Conservation (phyloP, 768 basidiomycete species). For the Lactifluus pinguis region DNA sequence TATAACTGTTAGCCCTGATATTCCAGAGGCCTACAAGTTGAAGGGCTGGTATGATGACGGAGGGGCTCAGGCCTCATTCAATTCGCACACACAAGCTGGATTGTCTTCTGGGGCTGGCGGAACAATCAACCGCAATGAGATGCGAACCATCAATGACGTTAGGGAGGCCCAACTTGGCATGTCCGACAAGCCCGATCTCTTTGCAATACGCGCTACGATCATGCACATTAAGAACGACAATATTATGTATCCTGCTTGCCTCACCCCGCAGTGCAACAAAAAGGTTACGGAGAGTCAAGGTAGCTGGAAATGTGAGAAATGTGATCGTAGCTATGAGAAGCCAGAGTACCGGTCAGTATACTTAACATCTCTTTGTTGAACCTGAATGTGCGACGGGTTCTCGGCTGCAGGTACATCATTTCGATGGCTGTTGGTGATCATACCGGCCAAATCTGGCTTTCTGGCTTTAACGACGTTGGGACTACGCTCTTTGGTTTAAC, state of each 20-base stretch:
- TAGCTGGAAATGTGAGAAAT: slow-evolving; percentile 93
- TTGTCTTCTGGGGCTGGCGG: slow-evolving; percentile 30
- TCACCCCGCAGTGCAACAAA: slow-evolving; percentile 72
- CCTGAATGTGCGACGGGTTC: slow-evolving; percentile 1
- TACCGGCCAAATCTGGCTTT: slow-evolving; percentile 85
- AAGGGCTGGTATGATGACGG: slow-evolving; percentile 87
- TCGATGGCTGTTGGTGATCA: slow-evolving; percentile 83
- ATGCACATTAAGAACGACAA: slow-evolving; percentile 81
- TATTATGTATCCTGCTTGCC: slow-evolving; percentile 85
- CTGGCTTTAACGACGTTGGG: slow-evolving; percentile 92
- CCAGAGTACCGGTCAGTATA: slow-evolving; percentile 72
- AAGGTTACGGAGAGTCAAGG: slow-evolving; percentile 67
- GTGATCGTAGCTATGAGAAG: slow-evolving; percentile 54
- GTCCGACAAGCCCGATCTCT: slow-evolving; percentile 72
- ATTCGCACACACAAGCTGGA: slow-evolving; percentile 51
- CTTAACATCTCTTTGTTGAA: not conserved
- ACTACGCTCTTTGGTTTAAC: slow-evolving; percentile 62
- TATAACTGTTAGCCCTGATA: slow-evolving; percentile 83
- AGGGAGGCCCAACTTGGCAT: slow-evolving; percentile 69
- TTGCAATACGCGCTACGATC: slow-evolving; percentile 73
- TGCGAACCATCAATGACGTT: slow-evolving; percentile 66
- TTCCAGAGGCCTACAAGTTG: slow-evolving; percentile 77
- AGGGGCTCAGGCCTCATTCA: slow-evolving; percentile 58
- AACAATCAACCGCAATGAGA: slow-evolving; percentile 60
- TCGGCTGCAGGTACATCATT: slow-evolving; percentile 56